A percentile compares a stretch with the other conserved stretches of the same genome.
These are phyloP conservation scores for Candida berthetii DNA, from an alignment of 805 yeast species.

Conservation along the genomic window DNA sequence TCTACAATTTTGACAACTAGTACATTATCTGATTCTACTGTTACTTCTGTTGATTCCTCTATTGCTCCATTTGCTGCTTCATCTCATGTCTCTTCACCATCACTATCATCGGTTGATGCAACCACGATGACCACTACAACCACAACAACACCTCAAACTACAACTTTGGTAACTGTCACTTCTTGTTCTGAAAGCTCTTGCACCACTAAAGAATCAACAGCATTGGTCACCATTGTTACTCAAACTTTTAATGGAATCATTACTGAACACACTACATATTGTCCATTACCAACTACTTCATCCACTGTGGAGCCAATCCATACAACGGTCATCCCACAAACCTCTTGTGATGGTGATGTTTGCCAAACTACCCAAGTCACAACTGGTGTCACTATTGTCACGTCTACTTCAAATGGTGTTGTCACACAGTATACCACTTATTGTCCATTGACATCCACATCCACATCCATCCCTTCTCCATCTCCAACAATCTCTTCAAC, in stretches of 20 bases:
- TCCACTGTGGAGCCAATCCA: slow-evolving; percentile 3
- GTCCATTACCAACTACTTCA: slow-evolving; percentile 19
- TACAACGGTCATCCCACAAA: background rate
- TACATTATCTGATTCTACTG: background rate
- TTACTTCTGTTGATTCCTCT: background rate
- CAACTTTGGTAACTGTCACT: slow-evolving; percentile 29
- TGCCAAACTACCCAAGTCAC: slow-evolving; percentile 19
- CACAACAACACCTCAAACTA: slow-evolving; percentile 6
- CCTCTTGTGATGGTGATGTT: slow-evolving; percentile 8
- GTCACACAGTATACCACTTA: slow-evolving; percentile 1
- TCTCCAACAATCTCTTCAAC: background rate
- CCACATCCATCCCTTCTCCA: background rate
- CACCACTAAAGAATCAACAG: slow-evolving; percentile 24
- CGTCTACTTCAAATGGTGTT: slow-evolving; percentile 17
- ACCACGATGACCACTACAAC: background rate
- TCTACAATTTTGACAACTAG: background rate
- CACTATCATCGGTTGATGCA: background rate
- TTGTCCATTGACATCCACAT: slow-evolving; percentile 5
- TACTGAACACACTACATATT: slow-evolving; percentile 32
- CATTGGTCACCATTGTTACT: slow-evolving; percentile 27
- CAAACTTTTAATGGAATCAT: slow-evolving; percentile 21
- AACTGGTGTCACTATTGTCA: slow-evolving; percentile 14
- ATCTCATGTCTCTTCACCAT: background rate
- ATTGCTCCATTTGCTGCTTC: background rate
- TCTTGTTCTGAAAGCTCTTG: slow-evolving; percentile 26